Percentiles rank a stretch among this genome's conserved stretches.
These are phyloP conservation scores for Lentinula detonsa DNA, from an alignment of 768 basidiomycete species.

Conservation along the genomic window DNA sequence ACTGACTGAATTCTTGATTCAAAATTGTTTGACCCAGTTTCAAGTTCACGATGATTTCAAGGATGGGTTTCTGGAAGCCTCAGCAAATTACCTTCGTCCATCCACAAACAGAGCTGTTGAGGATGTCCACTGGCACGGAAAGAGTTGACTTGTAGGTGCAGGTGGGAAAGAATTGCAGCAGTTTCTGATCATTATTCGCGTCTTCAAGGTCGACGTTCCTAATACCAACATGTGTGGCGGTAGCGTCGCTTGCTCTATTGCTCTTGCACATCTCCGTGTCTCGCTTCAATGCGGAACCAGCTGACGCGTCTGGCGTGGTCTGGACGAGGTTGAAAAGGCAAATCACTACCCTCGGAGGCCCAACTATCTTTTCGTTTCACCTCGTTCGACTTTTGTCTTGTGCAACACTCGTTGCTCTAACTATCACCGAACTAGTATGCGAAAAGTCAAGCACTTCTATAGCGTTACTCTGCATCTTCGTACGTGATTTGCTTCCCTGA, in stretches of 20 bases:
- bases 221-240: neutral
- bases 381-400: slow-evolving; percentile 32
- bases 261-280: neutral
- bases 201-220: neutral
- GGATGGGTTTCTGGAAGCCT: no score
- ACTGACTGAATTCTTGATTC: no score
- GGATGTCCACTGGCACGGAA: neutral
- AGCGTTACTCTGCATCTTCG: slow-evolving; percentile 23
- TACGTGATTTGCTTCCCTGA: slow-evolving; percentile 11
- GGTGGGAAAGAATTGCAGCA: neutral
- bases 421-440: slow-evolving; percentile 33
- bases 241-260: neutral
- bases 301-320: neutral
- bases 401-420: slow-evolving; percentile 40
- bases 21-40: no score
- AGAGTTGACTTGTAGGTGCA: neutral
- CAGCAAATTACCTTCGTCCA: neutral
- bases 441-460: slow-evolving; percentile 22
- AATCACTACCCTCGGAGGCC: slow-evolving; percentile 1
- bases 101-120: neutral
- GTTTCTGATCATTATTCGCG: neutral
- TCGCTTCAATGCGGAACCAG: no score
- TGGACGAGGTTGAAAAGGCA: neutral
- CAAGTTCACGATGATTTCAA: no score
- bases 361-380: neutral